Evolutionary conservation across 495 filamentous ascomycete genomes (phyloP).

Genomic region (Xanthoparmelia taractica): DNA sequence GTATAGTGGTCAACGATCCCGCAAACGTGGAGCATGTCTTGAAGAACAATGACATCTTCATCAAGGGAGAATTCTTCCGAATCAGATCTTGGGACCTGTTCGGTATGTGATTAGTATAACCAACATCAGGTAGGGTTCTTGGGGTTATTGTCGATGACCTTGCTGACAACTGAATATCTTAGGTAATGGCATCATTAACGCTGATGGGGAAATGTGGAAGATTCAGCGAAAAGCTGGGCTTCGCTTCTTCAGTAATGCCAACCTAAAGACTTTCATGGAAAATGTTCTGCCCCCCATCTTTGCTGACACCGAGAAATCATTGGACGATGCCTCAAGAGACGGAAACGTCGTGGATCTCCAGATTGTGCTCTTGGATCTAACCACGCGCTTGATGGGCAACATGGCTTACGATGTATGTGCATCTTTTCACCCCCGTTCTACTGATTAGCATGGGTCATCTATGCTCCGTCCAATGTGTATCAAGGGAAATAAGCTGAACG

Average conservation of each 20-base stretch:
- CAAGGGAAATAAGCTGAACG: not conserved
- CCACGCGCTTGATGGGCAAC: constrained; percentile 51
- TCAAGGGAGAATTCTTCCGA: constrained; percentile 52
- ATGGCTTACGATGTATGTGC: constrained; percentile 50
- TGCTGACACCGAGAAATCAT: constrained; percentile 30
- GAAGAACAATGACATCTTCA: constrained; percentile 49
- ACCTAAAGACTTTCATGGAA: constrained; percentile 49
- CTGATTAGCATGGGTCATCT: not conserved
- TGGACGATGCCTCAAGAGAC: constrained; percentile 28
- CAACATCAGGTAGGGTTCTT: not conserved
- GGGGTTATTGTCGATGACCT: not conserved
- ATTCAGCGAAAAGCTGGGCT: constrained; percentile 52
- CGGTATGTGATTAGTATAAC: constrained; percentile 28
- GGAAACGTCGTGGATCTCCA: constrained; percentile 42
- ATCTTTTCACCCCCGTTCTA: not conserved
- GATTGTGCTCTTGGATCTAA: constrained; percentile 50
- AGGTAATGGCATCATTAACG: constrained; percentile 57
- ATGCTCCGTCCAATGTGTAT: not conserved
- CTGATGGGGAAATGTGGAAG: constrained; percentile 54
- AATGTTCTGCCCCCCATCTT: constrained; percentile 46
- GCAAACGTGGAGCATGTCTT: constrained; percentile 52
- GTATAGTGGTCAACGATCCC: constrained; percentile 52
- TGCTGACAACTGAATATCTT: not conserved
- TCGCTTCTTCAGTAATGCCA: constrained; percentile 48
- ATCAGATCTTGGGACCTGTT: constrained; percentile 52